Conservation (phyloP, 345 rosid genomes). For the Toxicodendron radicans region DNA sequence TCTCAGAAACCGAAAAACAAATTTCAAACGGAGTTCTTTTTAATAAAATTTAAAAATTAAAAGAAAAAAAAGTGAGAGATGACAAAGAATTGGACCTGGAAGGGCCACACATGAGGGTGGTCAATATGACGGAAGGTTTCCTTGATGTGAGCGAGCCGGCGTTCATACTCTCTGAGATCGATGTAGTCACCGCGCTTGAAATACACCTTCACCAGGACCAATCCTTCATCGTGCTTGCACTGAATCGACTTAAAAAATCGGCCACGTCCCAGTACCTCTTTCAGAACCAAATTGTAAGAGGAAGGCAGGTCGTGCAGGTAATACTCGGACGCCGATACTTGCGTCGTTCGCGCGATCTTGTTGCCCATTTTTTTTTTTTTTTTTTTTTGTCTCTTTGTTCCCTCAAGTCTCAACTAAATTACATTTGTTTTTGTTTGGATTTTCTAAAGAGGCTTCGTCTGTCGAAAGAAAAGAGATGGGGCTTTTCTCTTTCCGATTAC, state of each 20-base stretch:
- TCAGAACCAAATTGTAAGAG: constrained; percentile 83
- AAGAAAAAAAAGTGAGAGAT: background rate
- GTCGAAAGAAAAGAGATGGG: background rate
- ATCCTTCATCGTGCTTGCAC: constrained; percentile 97
- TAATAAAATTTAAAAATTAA: too few relatives aligned
- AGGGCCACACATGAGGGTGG: constrained; percentile 93
- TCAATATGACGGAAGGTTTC: constrained; percentile 70
- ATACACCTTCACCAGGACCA: constrained; percentile 98
- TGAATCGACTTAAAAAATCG: constrained; percentile 93
- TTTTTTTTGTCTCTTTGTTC: background rate
- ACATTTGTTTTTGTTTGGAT: background rate
- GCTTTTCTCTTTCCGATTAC: background rate
- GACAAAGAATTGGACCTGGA: constrained; percentile 58
- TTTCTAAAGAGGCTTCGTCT: constrained; percentile 10
- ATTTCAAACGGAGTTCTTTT: too few relatives aligned
- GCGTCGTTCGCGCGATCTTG: constrained; percentile 97
- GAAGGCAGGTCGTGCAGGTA: constrained; percentile 99
- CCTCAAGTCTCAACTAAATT: background rate
- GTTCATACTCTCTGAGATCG: constrained; percentile 91
- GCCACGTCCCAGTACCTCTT: constrained; percentile 87
- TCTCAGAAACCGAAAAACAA: background rate
- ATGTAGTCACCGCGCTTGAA: constrained; percentile 98
- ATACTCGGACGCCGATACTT: constrained; percentile 95
- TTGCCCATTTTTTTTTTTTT: constrained; percentile 59
- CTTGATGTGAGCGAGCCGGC: constrained; percentile 69